phyloP scores from a whole-genome alignment of 192 early-diverging fungal species.

The Backusella liffmaniae region DNA sequence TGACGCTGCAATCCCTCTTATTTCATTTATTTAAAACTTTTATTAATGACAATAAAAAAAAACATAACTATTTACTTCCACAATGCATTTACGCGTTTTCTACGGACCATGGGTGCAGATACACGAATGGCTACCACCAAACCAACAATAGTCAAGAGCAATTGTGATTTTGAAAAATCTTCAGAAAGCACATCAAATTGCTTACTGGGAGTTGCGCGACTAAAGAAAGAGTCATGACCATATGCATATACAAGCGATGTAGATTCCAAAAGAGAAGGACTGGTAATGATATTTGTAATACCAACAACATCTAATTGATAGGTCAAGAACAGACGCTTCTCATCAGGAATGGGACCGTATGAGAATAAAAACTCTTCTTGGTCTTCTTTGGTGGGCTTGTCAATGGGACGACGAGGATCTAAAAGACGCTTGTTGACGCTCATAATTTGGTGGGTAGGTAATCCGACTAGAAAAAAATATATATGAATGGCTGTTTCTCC shows the following conservation, averaged over 20 bases:
- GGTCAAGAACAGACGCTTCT: conserved; percentile 73
- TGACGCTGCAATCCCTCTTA: neutral
- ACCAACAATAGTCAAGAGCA: conserved; percentile 81
- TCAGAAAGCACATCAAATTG: conserved; percentile 93
- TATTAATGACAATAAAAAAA: neutral
- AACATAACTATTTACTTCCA: conserved; percentile 44
- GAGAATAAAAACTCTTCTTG: conserved; percentile 86
- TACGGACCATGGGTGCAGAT: conserved; percentile 69
- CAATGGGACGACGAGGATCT: conserved; percentile 79
- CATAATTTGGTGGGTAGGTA: conserved; percentile 54
- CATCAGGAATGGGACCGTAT: conserved; percentile 70
- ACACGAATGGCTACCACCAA: conserved; percentile 74
- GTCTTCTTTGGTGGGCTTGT: conserved; percentile 69
- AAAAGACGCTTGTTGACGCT: conserved; percentile 72
- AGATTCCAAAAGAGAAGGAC: conserved; percentile 87
- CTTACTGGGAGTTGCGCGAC: conserved; percentile 78
- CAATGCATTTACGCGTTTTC: conserved; percentile 51
- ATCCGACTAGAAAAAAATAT: conserved; percentile 47
- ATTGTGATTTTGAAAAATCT: conserved; percentile 84
- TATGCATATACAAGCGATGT: conserved; percentile 87
- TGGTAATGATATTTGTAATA: conserved; percentile 63
- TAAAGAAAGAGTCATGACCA: conserved; percentile 91
- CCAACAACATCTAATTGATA: conserved; percentile 71
- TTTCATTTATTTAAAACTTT: neutral
- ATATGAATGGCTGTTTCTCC: neutral